Base-by-base conservation (phyloP, 306 rosid genomes). In the Glycine tomentella region DNA sequence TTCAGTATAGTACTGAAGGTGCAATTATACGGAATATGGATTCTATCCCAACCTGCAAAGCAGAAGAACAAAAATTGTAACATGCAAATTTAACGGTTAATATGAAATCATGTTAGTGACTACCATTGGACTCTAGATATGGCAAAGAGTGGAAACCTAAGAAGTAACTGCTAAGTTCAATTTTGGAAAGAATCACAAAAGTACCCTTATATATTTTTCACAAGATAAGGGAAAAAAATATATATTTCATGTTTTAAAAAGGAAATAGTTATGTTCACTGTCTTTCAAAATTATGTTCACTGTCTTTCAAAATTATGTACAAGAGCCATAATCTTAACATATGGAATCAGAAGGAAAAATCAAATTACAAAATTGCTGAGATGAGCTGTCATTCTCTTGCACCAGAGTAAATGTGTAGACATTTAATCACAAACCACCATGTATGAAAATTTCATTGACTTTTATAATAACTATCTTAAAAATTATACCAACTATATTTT, bases 21-120 rank as follows among this genome's bases (percentile, higher is more conserved):
- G 69, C 75, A 79, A 79, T 69, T 65, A 74, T 79, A 53, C 81
- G 84, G 44, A 80, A 76, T 64, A 31, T 48, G 74, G 75, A 66
- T 66, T 82, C 77, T 77, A 77, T 42, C 84, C 84, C 88, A 79
- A 79, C 86, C 89, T 84, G 86, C 42, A 11, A 81, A 50, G 8
- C 58, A 64, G 4, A 56, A 53, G 68, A n/a, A 44, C 31, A 16
- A 4, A 53, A 36, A 36, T 15, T 7, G 57, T 33, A 73, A 61
- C 14, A 9, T 40, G 25, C 12, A 66, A 52, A 11, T 65, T 52
- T 4, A 56, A 25, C 16, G 10, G 25, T 14, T 38, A 4, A 76
- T 1, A 42, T 73, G 16, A 57, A 78, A 67, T 69, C 25, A 48
- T 49, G 36, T 65, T 34, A 34, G 7, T 9, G n/a, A 16, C 42